These are phyloP conservation scores for Picea mariana DNA, from an alignment of 83 land plant species.

Conservation along the genomic window DNA sequence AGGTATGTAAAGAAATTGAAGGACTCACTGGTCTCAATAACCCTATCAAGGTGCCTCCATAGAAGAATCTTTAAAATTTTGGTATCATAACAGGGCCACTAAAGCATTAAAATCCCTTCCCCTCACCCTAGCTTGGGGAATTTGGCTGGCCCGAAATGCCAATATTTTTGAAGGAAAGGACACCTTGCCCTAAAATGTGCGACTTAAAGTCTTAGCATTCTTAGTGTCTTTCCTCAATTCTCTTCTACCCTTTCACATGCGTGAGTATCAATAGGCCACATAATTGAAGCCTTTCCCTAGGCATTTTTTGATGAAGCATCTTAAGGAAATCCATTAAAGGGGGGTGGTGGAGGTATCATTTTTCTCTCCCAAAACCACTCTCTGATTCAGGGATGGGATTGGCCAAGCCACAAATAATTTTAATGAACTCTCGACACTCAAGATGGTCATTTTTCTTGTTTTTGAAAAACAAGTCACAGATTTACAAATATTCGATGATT, in stretches of 20 bases:
- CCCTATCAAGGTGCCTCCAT: not conserved
- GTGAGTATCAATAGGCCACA: not conserved
- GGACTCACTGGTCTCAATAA: not conserved
- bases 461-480: too few species aligned
- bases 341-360: not conserved
- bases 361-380: too few species aligned
- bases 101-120: not conserved
- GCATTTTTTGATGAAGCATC: not conserved
- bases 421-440: too few species aligned
- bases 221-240: not conserved
- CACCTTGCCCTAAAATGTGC: not conserved
- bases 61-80: too few species aligned
- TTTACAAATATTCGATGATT: too few species aligned
- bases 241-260: too few species aligned
- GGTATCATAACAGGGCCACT: too few species aligned
- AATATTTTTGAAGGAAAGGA: not conserved
- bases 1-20: not conserved
- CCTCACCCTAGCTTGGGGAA: not conserved
- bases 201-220: not conserved
- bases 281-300: not conserved
- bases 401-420: too few species aligned
- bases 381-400: too few species aligned
- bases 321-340: not conserved
- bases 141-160: not conserved
- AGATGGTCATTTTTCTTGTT: too few species aligned